Conservation (phyloP, 23 red algal species). For the Chondrus crispus region DNA sequence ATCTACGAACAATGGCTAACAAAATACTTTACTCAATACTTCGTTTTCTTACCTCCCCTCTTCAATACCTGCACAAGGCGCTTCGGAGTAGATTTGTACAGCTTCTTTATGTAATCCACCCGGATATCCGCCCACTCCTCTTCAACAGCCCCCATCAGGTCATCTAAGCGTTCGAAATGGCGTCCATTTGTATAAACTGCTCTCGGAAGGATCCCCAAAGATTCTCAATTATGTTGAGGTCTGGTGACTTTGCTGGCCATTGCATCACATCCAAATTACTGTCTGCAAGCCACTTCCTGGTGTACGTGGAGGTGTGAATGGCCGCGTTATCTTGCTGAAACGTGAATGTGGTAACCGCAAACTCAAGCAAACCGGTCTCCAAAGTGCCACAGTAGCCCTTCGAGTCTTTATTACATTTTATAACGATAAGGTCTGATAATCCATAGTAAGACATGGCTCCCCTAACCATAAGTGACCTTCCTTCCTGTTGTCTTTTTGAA, state of each 20-base stretch:
- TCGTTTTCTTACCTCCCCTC: background rate
- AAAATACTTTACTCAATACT: constrained; percentile 17
- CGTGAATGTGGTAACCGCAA: background rate
- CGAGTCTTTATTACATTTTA: background rate
- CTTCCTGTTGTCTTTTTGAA: background rate
- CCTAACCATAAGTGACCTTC: background rate
- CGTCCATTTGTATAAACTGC: background rate
- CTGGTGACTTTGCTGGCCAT: background rate
- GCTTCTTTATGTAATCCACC: background rate
- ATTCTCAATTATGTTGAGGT: constrained; percentile 6
- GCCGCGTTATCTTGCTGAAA: background rate
- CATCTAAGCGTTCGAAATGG: background rate
- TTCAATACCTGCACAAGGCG: background rate
- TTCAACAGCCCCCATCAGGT: background rate
- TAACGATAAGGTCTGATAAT: background rate
- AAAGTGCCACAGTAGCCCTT: background rate
- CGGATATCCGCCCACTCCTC: background rate
- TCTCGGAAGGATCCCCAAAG: background rate
- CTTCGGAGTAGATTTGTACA: background rate
- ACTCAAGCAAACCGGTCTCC: background rate
- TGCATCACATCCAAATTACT: background rate
- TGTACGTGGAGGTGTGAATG: background rate
- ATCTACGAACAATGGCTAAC: no score
- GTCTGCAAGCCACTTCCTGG: background rate
- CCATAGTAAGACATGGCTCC: constrained; percentile 5